Percentiles rank a stretch among this genome's conserved stretches.
These are phyloP conservation scores for Boletellus ananiceps DNA, from an alignment of 768 basidiomycete species.

Conservation along the genomic window DNA sequence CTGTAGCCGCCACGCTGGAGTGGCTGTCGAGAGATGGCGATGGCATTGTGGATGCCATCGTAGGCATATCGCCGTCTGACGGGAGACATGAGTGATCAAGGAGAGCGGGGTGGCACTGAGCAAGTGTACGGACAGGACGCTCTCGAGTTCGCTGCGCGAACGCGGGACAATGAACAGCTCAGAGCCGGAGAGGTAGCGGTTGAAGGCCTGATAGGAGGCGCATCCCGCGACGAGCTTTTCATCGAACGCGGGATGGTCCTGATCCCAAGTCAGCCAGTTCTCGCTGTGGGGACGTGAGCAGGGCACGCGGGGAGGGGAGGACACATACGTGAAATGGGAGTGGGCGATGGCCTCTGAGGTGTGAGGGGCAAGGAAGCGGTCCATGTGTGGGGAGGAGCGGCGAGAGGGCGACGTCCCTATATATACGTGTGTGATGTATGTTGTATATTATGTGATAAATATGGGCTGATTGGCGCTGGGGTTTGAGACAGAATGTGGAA, in stretches of 20 bases:
- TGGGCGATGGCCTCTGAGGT: constrained; percentile 73
- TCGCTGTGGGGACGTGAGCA: constrained; percentile 43
- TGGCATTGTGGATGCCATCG: constrained; percentile 78
- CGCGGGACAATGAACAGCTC: constrained; percentile 71
- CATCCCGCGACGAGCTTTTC: constrained; percentile 72
- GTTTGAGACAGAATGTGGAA: neutral
- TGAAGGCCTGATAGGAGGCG: constrained; percentile 78
- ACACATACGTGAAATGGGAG: constrained; percentile 57
- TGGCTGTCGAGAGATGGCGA: constrained; percentile 61
- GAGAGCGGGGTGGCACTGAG: neutral
- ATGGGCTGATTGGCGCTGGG: constrained; percentile 8
- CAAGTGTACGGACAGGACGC: constrained; percentile 52
- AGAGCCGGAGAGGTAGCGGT: constrained; percentile 64
- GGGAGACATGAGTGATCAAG: constrained; percentile 4
- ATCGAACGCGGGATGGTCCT: constrained; percentile 62
- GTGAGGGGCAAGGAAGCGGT: constrained; percentile 68
- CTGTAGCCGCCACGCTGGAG: constrained; percentile 55
- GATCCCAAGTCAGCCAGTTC: constrained; percentile 66
- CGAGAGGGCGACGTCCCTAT: neutral
- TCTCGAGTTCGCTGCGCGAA: constrained; percentile 61
- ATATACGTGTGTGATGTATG: constrained; percentile 1
- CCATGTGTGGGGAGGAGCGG: constrained; percentile 39
- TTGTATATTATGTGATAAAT: too few species aligned
- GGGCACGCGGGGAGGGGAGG: neutral
- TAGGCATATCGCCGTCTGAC: constrained; percentile 68